Evolutionary conservation across 345 rosid genomes (phyloP).

Genomic region (Lagerstroemia speciosa): DNA sequence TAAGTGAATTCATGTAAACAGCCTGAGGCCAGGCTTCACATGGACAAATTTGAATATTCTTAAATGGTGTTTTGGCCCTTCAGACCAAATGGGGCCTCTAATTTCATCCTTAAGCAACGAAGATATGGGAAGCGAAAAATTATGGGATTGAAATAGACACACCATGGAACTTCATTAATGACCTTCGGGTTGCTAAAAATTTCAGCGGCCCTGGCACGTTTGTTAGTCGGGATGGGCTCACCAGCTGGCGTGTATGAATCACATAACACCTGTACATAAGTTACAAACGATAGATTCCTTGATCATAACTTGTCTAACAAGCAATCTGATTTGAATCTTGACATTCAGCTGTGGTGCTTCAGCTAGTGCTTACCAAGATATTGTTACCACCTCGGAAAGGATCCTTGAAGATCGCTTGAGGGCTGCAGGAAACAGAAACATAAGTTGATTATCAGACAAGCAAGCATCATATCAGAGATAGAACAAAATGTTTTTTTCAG

Average conservation of each 20-base stretch:
- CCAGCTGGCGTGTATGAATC: conserved; percentile 90
- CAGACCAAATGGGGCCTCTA: too few relatives aligned
- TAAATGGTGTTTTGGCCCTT: too few relatives aligned
- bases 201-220: conserved; percentile 80
- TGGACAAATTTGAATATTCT: too few relatives aligned
- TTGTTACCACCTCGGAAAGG: conserved; percentile 98
- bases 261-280: conserved; percentile 60
- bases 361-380: conserved; percentile 59
- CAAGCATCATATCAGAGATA: background rate
- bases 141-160: conserved; percentile 9
- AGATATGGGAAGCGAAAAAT: too few relatives aligned
- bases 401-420: conserved; percentile 92
- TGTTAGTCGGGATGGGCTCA: conserved; percentile 96
- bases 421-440: conserved; percentile 35
- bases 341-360: background rate
- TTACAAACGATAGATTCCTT: background rate
- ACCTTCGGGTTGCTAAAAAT: conserved; percentile 67
- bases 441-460: background rate
- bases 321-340: background rate
- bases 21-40: too few relatives aligned
- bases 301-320: background rate
- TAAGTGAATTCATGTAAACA: too few relatives aligned
- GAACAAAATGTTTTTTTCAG: background rate
- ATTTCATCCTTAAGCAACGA: too few relatives aligned
- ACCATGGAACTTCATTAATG: conserved; percentile 74